A percentile compares a stretch with the other conserved stretches of the same genome.
These are phyloP conservation scores for Pythium utonaiense DNA, from an alignment of 352 stramenopile genomes.

Conservation along the genomic window DNA sequence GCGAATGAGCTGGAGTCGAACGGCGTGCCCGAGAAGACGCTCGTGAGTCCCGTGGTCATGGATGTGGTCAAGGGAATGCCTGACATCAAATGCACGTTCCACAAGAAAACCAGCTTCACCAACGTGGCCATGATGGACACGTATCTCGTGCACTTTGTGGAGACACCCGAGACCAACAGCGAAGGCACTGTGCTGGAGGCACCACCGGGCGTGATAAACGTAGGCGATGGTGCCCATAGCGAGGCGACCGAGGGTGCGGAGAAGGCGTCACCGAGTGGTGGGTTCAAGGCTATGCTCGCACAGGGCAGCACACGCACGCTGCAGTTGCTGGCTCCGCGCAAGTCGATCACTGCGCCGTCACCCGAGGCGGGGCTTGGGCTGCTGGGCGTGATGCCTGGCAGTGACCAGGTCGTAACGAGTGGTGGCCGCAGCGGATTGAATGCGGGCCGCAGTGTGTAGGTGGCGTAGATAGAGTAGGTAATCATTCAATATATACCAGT, in stretches of 20 bases:
- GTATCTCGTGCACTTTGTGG: constrained; percentile 78
- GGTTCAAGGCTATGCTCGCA: constrained; percentile 18
- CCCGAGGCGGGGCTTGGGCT: neutral
- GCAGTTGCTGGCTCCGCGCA: constrained; percentile 21
- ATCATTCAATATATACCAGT: no score
- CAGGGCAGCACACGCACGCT: constrained; percentile 27
- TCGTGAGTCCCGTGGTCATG: constrained; percentile 78
- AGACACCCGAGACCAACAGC: constrained; percentile 26
- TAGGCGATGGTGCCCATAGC: constrained; percentile 2
- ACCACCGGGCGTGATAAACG: constrained; percentile 15
- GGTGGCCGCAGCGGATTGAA: constrained; percentile 2
- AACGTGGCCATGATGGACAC: constrained; percentile 83
- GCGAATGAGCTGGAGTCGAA: constrained; percentile 88
- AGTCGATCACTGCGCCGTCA: constrained; percentile 12
- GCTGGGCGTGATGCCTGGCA: neutral
- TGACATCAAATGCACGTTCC: constrained; percentile 77
- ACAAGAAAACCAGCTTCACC: constrained; percentile 81
- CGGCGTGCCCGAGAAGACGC: constrained; percentile 71
- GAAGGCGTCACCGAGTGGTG: neutral
- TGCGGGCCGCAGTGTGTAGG: constrained; percentile 6
- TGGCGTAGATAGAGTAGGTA: no score
- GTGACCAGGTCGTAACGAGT: neutral
- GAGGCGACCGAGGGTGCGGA: constrained; percentile 9
- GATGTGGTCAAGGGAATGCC: constrained; percentile 82
- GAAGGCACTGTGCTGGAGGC: neutral